These are phyloP conservation scores for Talaromyces stipitatus DNA, from an alignment of 495 filamentous ascomycete genomes.

Conservation along the genomic window DNA sequence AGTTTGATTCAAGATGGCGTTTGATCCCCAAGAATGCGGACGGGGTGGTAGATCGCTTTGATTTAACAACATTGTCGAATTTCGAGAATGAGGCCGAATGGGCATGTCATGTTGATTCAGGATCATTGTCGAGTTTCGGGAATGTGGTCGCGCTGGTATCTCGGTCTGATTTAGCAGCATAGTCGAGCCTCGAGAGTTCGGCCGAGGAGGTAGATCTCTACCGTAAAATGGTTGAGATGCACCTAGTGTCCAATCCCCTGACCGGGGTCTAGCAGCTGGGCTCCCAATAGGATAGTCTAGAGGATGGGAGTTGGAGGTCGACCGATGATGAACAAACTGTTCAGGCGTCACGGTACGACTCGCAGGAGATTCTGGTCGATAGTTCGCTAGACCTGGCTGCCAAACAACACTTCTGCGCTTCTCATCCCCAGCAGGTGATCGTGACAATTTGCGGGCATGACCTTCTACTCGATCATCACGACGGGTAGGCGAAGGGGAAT, in stretches of 20 bases:
- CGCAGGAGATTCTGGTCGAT: slow-evolving; percentile 38
- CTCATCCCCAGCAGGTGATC: slow-evolving; percentile 37
- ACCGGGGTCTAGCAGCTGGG: slow-evolving; percentile 35
- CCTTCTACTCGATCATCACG: slow-evolving; percentile 15
- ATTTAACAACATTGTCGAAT: slow-evolving; percentile 33
- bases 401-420: slow-evolving; percentile 61
- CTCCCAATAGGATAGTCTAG: slow-evolving; percentile 41
- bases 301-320: slow-evolving; percentile 50
- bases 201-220: slow-evolving; percentile 31
- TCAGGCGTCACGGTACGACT: slow-evolving; percentile 51
- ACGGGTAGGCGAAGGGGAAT: slow-evolving; percentile 22
- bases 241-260: slow-evolving; percentile 50
- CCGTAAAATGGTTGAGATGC: slow-evolving; percentile 26
- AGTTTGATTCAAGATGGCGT: slow-evolving; percentile 31
- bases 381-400: slow-evolving; percentile 61
- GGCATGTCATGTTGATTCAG: slow-evolving; percentile 42
- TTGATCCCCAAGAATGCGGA: slow-evolving; percentile 43
- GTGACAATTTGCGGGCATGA: slow-evolving; percentile 23
- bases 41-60: slow-evolving; percentile 42
- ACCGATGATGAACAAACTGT: slow-evolving; percentile 82
- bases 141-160: slow-evolving; percentile 41
- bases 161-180: slow-evolving; percentile 42
- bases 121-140: slow-evolving; percentile 37
- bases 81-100: slow-evolving; percentile 45
- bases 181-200: slow-evolving; percentile 41